phyloP scores from a whole-genome alignment of 1,284 basidiomycete species.

The Ceratobasidium sp. region DNA sequence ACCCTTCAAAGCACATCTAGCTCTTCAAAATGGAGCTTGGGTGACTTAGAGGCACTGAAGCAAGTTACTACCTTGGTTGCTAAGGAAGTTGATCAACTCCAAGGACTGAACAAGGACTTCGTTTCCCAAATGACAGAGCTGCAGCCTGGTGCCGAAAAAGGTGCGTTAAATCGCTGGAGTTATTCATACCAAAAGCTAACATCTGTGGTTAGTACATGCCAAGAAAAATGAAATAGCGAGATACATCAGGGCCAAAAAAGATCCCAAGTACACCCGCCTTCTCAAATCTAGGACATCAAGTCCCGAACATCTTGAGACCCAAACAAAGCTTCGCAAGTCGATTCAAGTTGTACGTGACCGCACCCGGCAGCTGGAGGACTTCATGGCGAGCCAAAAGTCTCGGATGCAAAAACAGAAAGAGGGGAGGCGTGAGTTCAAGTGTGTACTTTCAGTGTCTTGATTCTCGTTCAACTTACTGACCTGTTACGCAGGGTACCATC shows the following conservation, averaged over 20 bases:
- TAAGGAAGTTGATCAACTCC: slow-evolving; percentile 54
- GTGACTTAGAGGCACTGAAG: slow-evolving; percentile 60
- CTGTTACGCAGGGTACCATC: slow-evolving; percentile 68
- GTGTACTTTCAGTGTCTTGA: slow-evolving; percentile 45
- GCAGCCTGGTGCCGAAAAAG: slow-evolving; percentile 56
- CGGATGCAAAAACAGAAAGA: slow-evolving; percentile 67
- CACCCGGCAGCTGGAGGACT: slow-evolving; percentile 78
- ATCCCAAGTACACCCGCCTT: slow-evolving; percentile 82
- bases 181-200: background rate
- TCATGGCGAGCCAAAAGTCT: slow-evolving; percentile 73
- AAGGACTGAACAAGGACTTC: slow-evolving; percentile 59
- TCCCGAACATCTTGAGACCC: slow-evolving; percentile 86
- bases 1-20: slow-evolving; percentile 12
- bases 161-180: slow-evolving; percentile 54
- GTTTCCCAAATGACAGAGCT: slow-evolving; percentile 59
- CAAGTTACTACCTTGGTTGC: slow-evolving; percentile 62
- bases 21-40: slow-evolving; percentile 61
- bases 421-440: slow-evolving; percentile 71
- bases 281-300: slow-evolving; percentile 81
- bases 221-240: slow-evolving; percentile 76
- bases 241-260: slow-evolving; percentile 75
- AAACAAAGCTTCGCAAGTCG: slow-evolving; percentile 72
- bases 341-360: slow-evolving; percentile 71
- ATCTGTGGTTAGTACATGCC: slow-evolving; percentile 62
- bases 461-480: background rate